Evolutionary conservation across 441 rosid species (phyloP).

Genomic region (Arabidopsis hybrid): DNA sequence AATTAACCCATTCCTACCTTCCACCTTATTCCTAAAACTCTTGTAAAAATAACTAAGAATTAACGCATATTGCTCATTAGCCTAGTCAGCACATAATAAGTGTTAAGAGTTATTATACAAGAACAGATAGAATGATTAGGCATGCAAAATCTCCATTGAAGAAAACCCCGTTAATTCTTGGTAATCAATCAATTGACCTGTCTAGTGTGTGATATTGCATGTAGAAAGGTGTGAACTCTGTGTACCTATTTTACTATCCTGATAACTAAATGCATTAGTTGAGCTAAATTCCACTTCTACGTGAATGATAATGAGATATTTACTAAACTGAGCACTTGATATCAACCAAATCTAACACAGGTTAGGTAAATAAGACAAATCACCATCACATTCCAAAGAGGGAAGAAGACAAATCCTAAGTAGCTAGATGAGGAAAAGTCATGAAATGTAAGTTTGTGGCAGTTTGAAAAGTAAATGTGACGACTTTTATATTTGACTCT

Average conservation of each 20-base stretch:
- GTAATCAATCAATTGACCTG: not conserved
- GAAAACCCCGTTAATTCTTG: not conserved
- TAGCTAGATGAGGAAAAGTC: conserved; percentile 7
- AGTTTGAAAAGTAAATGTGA: conserved; percentile 20
- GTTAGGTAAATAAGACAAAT: conserved; percentile 5
- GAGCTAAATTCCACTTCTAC: conserved; percentile 9
- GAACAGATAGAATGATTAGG: not conserved
- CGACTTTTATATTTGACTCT: not conserved
- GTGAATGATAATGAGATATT: not conserved
- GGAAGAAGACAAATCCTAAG: conserved; percentile 1
- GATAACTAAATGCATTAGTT: not conserved
- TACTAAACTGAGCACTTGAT: conserved; percentile 10
- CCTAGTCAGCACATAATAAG: conserved; percentile 1
- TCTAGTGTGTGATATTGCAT: not conserved
- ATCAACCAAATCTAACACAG: not conserved
- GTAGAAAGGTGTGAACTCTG: conserved; percentile 3
- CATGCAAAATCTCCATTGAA: not conserved
- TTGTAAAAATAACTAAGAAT: conserved; percentile 1
- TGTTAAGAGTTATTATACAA: not conserved
- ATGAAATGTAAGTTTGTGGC: conserved; percentile 9
- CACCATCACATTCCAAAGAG: conserved; percentile 10
- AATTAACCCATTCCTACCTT: not conserved
- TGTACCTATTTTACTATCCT: not conserved
- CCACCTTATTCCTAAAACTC: not conserved
- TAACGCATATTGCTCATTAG: not conserved